These are phyloP conservation scores for Saitozyma podzolica DNA, from an alignment of 768 basidiomycete species.

Conservation along the genomic window DNA sequence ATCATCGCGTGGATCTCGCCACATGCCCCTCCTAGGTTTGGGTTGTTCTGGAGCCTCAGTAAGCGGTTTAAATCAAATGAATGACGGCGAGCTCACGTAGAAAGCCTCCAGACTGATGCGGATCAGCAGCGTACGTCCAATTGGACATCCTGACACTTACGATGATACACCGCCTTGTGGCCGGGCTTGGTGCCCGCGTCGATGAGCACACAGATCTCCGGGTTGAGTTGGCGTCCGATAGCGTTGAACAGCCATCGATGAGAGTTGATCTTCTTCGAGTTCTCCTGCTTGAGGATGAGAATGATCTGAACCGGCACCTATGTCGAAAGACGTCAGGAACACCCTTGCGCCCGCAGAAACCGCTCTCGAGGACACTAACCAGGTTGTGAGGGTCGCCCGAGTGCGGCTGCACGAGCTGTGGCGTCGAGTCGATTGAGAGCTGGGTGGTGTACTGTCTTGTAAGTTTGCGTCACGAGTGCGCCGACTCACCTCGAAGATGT, in stretches of 20 bases:
- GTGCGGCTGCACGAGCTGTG: slow-evolving; percentile 86
- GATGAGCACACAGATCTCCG: slow-evolving; percentile 86
- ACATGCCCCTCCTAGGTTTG: slow-evolving; percentile 65
- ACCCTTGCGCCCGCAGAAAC: not conserved
- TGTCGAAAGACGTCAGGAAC: not conserved
- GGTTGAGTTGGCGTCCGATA: slow-evolving; percentile 80
- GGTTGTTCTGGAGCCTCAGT: slow-evolving; percentile 31
- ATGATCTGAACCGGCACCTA: slow-evolving; percentile 75
- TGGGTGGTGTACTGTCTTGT: slow-evolving; percentile 84
- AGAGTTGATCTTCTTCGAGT: slow-evolving; percentile 79
- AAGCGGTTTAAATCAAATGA: not conserved
- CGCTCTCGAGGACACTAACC: slow-evolving; percentile 53
- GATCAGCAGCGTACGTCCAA: slow-evolving; percentile 36
- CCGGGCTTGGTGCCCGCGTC: slow-evolving; percentile 97
- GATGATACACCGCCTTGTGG: slow-evolving; percentile 80
- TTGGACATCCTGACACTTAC: slow-evolving; percentile 67
- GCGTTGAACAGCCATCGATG: slow-evolving; percentile 97
- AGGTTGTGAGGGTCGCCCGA: slow-evolving; percentile 86
- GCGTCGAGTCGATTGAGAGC: slow-evolving; percentile 85
- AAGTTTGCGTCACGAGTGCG: not conserved
- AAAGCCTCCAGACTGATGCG: slow-evolving; percentile 49
- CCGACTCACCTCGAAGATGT: slow-evolving; percentile 80
- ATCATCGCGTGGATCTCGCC: slow-evolving; percentile 98
- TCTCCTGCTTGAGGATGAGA: slow-evolving; percentile 86
- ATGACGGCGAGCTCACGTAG: slow-evolving; percentile 34